Base-by-base conservation (phyloP, 208 protist genomes). In the Acanthamoeba royreba region DNA sequence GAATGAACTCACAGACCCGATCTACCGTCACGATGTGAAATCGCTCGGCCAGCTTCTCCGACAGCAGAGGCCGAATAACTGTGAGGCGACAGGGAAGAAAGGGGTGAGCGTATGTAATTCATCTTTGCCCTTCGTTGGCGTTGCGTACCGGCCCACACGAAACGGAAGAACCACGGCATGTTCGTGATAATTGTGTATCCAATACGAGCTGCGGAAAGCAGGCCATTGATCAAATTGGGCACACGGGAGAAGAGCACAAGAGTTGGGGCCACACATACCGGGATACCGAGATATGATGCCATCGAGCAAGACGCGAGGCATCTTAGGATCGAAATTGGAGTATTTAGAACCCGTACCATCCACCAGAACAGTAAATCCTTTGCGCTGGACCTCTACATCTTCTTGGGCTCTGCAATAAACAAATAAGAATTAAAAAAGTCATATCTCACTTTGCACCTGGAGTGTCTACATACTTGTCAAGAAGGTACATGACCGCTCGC, bases 271-370 rank as follows among this genome's bases (percentile, higher is more conserved):
- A n/a, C n/a, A 42, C 15, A n/a, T 49, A 81, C 69, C 69, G 42
- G 69, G 69, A n/a, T 81, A 81, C 19, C 42, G 33, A 7, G 38
- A 49, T 17, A 81, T 47, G 42, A 81, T 81, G 69, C 69, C 69
- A 17, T 81, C 69, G 11, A 81, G 33, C 13, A 81, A 17, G 8
- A 81, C 69, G 7, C 69, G 33, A 9, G 69, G 69, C 69, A 81
- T 81, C 42, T 81, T 81, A n/a, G 69, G 69, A 25, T 81, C 69
- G 42, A 81, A 81, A 38, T 81, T 81, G 69, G 69, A 81, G 31
- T 81, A 81, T n/a, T 81, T 81, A n/a, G 69, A 81, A n/a, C 69
- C 69, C 69, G 33, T 81, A 17, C 69, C 69, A 42, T 81, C 69
- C 19, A 81, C 69, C 33, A 81, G 33, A n/a, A 81, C 69, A 9